Evolutionary conservation across 2,329 filamentous ascomycete species (phyloP).

Genomic region (Epichloe sibirici): DNA sequence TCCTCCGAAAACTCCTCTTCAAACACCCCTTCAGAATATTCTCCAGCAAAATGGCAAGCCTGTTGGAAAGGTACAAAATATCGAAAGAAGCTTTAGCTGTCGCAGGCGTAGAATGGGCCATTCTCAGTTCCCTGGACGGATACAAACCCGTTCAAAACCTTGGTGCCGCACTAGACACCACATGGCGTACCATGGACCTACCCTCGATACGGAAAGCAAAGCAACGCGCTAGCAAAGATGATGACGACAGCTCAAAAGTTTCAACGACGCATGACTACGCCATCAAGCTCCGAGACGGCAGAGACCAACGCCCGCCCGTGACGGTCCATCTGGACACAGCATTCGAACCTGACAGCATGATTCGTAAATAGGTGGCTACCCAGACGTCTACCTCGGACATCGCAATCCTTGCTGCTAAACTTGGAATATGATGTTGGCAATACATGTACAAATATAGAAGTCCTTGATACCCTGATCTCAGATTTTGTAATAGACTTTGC

Average conservation of each 20-base stretch:
- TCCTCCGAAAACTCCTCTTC: constrained; percentile 14
- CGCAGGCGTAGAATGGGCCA: constrained; percentile 17
- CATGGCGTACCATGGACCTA: constrained; percentile 16
- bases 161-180: constrained; percentile 13
- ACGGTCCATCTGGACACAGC: constrained; percentile 4
- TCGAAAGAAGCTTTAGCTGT: constrained; percentile 8
- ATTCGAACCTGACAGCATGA: constrained; percentile 4
- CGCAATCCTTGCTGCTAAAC: not conserved
- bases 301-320: not conserved
- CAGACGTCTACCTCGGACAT: not conserved
- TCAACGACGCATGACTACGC: constrained; percentile 2
- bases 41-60: constrained; percentile 13
- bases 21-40: constrained; percentile 18
- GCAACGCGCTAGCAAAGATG: too few species aligned
- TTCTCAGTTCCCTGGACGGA: constrained; percentile 17
- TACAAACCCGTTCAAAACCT: constrained; percentile 19
- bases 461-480: not conserved
- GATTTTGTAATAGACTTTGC: not conserved
- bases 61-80: constrained; percentile 11
- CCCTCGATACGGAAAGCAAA: not conserved
- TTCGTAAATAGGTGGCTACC: not conserved
- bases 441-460: not conserved
- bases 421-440: not conserved
- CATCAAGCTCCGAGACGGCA: constrained; percentile 4
- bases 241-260: not conserved